Evolutionary conservation across 177 flowering plant genomes (phyloP).

Genomic region (Tripterygium wilfordii): DNA sequence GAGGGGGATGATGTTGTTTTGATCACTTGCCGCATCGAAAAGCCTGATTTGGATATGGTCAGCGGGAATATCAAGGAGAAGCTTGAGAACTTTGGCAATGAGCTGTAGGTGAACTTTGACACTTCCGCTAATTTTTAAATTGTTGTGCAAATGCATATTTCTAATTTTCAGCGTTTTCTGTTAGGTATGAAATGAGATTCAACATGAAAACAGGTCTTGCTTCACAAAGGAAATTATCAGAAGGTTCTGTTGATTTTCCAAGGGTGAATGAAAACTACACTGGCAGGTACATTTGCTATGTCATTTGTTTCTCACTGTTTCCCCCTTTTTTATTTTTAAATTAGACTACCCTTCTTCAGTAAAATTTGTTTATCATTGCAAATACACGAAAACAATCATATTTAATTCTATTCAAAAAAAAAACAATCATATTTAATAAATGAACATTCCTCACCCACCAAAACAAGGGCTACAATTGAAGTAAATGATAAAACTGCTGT

Average conservation of each 20-base stretch:
- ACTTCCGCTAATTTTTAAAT: neutral
- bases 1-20: constrained; percentile 88
- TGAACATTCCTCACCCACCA: no score
- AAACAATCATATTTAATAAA: no score
- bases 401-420: no score
- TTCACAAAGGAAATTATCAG: constrained; percentile 74
- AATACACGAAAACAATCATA: no score
- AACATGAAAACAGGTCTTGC: constrained; percentile 81
- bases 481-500: no score
- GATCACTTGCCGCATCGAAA: constrained; percentile 77
- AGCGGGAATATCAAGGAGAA: constrained; percentile 51
- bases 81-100: constrained; percentile 61
- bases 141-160: constrained; percentile 2
- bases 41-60: constrained; percentile 72
- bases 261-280: constrained; percentile 84
- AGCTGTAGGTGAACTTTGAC: constrained; percentile 55
- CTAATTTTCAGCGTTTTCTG: constrained; percentile 3
- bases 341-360: no score
- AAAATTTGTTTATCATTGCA: no score
- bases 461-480: no score
- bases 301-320: no score
- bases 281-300: constrained; percentile 83
- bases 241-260: constrained; percentile 83
- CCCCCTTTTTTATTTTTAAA: no score
- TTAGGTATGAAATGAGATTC: constrained; percentile 97